These are phyloP conservation scores for Dioscorea dumetorum DNA, from an alignment of 106 monocot species.

Conservation along the genomic window DNA sequence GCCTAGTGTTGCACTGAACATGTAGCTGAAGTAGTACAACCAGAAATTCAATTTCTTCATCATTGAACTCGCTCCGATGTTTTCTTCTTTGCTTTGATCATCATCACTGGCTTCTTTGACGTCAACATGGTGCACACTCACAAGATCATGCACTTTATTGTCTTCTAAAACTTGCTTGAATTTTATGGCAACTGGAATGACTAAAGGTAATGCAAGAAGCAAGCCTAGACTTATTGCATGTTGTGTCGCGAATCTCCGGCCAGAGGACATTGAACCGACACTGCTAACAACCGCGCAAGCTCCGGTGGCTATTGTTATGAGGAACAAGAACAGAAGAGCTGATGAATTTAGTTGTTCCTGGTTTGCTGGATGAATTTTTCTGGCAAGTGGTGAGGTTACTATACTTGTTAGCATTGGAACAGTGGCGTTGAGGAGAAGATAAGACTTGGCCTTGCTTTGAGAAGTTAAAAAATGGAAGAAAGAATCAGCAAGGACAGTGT, in stretches of 20 bases:
- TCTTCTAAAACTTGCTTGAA: conserved; percentile 16
- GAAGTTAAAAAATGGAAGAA: conserved; percentile 10
- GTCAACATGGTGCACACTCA: conserved; percentile 18
- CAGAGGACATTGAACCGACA: conserved; percentile 21
- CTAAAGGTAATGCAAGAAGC: conserved; percentile 22
- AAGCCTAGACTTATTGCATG: conserved; percentile 34
- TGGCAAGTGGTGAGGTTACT: conserved; percentile 25
- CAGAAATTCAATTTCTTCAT: conserved; percentile 60
- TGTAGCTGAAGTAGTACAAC: conserved; percentile 68
- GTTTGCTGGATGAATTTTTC: neutral
- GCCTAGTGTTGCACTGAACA: conserved; percentile 66
- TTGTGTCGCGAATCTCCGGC: conserved; percentile 14
- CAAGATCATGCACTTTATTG: conserved; percentile 25
- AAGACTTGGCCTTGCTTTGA: conserved; percentile 21
- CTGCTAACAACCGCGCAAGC: conserved; percentile 44
- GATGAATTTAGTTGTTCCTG: neutral
- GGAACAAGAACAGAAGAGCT: conserved; percentile 33
- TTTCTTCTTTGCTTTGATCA: neutral
- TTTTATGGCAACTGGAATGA: conserved; percentile 24
- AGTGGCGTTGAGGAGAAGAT: conserved; percentile 60
- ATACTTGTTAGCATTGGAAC: conserved; percentile 34
- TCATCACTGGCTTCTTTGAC: neutral
- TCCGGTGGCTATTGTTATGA: conserved; percentile 45
- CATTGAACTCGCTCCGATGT: conserved; percentile 30
- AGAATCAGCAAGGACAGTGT: conserved; percentile 33